phyloP scores from a whole-genome alignment of 2,329 filamentous ascomycete species.

The Aspergillus flavus region DNA sequence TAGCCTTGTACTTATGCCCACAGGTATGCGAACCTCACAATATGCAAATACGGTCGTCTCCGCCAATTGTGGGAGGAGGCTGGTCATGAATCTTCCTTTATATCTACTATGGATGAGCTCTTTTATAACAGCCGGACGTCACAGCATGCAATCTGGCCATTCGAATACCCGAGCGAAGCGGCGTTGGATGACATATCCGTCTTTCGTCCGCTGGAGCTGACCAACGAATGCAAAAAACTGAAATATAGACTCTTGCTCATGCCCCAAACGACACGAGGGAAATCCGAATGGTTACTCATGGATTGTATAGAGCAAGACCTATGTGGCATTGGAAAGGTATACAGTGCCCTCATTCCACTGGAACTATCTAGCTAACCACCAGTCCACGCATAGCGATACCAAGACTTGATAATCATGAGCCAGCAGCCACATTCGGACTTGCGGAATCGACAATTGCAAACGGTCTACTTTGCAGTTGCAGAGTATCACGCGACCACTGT shows the following conservation, averaged over 20 bases:
- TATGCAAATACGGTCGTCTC: not conserved
- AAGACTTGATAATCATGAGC: not conserved
- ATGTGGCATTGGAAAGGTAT: not conserved
- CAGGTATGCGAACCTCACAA: not conserved
- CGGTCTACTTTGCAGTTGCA: not conserved
- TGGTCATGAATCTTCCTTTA: not conserved
- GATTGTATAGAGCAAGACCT: not conserved
- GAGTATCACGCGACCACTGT: not conserved
- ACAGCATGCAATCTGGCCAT: not conserved
- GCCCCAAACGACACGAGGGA: not conserved
- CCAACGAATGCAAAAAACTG: not conserved
- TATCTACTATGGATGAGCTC: not conserved
- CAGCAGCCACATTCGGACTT: not conserved
- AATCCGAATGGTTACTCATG: not conserved
- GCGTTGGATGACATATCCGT: not conserved
- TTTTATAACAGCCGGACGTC: not conserved
- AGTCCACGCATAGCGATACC: not conserved
- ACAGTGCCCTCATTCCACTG: not conserved
- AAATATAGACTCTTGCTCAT: not conserved
- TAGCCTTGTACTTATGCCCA: not conserved
- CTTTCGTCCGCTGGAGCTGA: not conserved
- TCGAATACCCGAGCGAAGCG: not conserved
- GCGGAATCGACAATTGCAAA: not conserved
- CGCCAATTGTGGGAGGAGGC: not conserved
- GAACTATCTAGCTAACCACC: not conserved